These are phyloP conservation scores for Millerago galiae DNA, from an alignment of 805 yeast genomes.

Conservation along the genomic window DNA sequence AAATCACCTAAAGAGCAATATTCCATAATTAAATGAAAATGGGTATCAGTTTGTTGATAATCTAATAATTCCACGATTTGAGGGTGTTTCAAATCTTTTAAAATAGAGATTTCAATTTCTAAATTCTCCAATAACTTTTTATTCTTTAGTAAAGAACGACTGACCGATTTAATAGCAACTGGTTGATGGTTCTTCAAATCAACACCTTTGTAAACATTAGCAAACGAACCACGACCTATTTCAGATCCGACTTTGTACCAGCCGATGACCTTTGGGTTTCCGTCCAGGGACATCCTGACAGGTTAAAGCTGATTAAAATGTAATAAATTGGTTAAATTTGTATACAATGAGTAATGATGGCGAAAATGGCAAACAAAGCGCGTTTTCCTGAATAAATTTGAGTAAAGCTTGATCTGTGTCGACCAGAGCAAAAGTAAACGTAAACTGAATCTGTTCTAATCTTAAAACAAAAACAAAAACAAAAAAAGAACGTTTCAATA, in stretches of 20 bases:
- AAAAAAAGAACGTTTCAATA: too few species aligned
- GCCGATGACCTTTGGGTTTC: constrained; percentile 16
- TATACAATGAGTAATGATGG: too few species aligned
- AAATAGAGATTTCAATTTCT: constrained; percentile 85
- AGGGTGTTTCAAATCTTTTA: constrained; percentile 84
- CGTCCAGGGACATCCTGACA: not conserved
- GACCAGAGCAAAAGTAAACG: too few species aligned
- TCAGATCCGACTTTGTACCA: constrained; percentile 35
- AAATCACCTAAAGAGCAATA: constrained; percentile 94
- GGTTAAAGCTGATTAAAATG: too few species aligned
- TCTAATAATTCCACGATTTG: constrained; percentile 87
- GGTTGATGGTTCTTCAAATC: constrained; percentile 45
- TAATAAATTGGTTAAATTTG: too few species aligned
- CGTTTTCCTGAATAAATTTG: too few species aligned
- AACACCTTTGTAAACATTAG: constrained; percentile 86
- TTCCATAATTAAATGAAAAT: constrained; percentile 91
- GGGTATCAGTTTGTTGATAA: constrained; percentile 67
- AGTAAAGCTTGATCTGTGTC: too few species aligned
- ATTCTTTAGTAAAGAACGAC: constrained; percentile 72
- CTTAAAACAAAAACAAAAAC: too few species aligned
- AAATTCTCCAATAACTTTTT: constrained; percentile 85
- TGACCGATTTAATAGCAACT: constrained; percentile 87
- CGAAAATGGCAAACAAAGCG: too few species aligned
- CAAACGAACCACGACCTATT: constrained; percentile 95
- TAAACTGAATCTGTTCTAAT: too few species aligned